Percentiles rank a stretch among this genome's conserved stretches.
Evolutionary conservation across 306 rosid genomes (phyloP).

Genomic region (Rosa multiflora): DNA sequence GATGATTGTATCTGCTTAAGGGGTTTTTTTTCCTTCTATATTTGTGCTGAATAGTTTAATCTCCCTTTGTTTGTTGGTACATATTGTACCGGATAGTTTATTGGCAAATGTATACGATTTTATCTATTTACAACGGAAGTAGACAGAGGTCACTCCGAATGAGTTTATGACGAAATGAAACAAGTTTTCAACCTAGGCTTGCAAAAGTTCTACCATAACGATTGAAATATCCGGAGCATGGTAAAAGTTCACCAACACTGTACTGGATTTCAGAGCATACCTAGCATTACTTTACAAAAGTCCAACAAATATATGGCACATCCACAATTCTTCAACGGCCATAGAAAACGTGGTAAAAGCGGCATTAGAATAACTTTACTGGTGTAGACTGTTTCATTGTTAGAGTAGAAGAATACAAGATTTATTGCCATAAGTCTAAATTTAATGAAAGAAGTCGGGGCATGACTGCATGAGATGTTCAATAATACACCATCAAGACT

Average conservation of each 20-base stretch:
- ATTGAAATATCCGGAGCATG: background rate
- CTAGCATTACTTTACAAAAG: background rate
- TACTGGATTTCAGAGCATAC: background rate
- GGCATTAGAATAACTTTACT: background rate
- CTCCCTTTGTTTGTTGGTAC: background rate
- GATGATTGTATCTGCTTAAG: background rate
- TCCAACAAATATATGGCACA: background rate
- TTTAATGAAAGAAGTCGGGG: background rate
- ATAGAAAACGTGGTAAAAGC: background rate
- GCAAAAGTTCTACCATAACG: background rate
- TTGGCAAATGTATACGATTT: background rate
- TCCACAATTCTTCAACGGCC: background rate
- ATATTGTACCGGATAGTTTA: constrained; percentile 4
- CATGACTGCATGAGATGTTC: background rate
- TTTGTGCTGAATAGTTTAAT: background rate
- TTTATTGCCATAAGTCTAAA: background rate
- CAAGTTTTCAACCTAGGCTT: background rate
- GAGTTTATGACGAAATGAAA: background rate
- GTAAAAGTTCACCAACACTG: background rate
- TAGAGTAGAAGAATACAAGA: background rate
- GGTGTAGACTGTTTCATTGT: background rate
- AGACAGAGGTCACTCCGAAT: background rate
- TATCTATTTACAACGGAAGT: background rate
- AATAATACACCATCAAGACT: background rate
- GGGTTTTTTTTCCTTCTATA: background rate